These are phyloP conservation scores for Acanthochlamys bracteata DNA, from an alignment of 106 monocot species.

Conservation along the genomic window DNA sequence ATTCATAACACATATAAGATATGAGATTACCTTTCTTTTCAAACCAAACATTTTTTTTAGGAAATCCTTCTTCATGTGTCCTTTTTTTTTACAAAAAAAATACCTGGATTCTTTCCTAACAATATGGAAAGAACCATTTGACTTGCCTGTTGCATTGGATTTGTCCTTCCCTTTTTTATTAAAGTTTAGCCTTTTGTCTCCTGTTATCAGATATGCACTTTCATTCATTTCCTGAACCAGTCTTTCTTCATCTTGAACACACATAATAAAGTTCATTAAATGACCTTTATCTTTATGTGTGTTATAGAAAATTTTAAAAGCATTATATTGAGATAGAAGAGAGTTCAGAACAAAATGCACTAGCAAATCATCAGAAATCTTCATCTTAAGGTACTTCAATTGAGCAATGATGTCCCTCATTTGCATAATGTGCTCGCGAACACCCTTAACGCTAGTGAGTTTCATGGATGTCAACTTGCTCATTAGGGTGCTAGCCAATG, in stretches of 20 bases:
- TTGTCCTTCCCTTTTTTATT: not conserved
- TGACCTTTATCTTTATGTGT: constrained; percentile 9
- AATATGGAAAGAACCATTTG: too few relatives aligned
- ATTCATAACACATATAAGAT: constrained; percentile 15
- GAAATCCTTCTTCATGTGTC: constrained; percentile 10
- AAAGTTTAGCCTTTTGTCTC: too few relatives aligned
- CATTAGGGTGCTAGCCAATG: constrained; percentile 6
- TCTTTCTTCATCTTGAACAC: constrained; percentile 17
- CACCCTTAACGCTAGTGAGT: not conserved
- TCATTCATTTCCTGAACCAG: not conserved
- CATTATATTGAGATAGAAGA: constrained; percentile 3
- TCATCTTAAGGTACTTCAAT: not conserved
- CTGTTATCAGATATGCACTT: not conserved
- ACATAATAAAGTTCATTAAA: constrained; percentile 11
- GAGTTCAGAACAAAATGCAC: constrained; percentile 12
- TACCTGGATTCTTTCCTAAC: not conserved
- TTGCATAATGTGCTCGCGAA: constrained; percentile 14
- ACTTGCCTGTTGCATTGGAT: not conserved
- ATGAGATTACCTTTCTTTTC: constrained; percentile 14
- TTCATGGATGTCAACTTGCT: not conserved
- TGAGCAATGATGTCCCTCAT: constrained; percentile 2
- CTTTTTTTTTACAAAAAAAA: constrained; percentile 5
- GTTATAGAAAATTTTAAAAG: constrained; percentile 16
- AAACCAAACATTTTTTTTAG: constrained; percentile 11
- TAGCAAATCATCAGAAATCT: constrained; percentile 7